Conservation (phyloP, 139 green algal species). For the Chlorella sp. region DNA sequence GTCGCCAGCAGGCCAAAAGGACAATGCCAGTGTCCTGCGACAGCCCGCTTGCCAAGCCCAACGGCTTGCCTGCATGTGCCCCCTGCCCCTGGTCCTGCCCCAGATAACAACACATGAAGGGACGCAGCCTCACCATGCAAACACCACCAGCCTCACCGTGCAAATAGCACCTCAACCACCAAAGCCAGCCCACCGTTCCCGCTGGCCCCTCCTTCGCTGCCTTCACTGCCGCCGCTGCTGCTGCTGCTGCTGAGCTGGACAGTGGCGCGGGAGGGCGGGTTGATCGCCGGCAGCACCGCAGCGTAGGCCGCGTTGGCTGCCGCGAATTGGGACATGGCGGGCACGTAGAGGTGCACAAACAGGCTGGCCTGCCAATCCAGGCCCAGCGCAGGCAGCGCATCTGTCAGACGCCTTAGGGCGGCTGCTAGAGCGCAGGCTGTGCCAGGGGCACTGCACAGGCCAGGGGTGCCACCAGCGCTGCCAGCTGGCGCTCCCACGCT, state of each 20-base stretch:
- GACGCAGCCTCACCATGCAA: background rate
- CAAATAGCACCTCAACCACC: constrained; percentile 43
- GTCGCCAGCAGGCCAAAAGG: no score
- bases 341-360: constrained; percentile 90
- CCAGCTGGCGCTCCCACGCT: constrained; percentile 2
- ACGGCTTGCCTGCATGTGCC: no score
- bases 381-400: background rate
- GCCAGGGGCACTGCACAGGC: background rate
- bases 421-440: constrained; percentile 9
- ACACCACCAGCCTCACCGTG: no score
- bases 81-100: no score
- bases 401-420: constrained; percentile 19
- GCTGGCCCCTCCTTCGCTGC: background rate
- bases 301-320: constrained; percentile 88
- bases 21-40: no score
- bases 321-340: constrained; percentile 91
- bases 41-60: no score
- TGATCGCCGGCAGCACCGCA: constrained; percentile 66
- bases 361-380: constrained; percentile 57
- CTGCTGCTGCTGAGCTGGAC: constrained; percentile 51
- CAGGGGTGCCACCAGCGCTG: no score
- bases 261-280: constrained; percentile 85
- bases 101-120: no score
- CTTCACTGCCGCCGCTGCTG: background rate
- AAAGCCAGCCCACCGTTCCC: background rate